Evolutionary conservation across 768 basidiomycete species (phyloP).

Genomic region (Asterophora lycoperdoides): DNA sequence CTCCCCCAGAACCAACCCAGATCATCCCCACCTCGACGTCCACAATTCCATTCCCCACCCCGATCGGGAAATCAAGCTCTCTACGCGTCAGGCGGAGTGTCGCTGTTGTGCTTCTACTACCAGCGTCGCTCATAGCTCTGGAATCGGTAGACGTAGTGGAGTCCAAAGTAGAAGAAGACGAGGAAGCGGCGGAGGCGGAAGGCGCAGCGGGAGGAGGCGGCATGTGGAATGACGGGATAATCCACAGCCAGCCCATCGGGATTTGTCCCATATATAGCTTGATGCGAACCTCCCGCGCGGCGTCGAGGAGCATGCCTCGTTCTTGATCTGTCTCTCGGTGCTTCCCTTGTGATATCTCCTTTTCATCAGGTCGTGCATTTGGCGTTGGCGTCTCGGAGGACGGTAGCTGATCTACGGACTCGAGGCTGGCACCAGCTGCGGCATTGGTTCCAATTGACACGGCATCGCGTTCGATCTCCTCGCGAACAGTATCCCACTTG

Average conservation of each 20-base stretch:
- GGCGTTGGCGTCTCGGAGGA: too few species aligned
- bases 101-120: background rate
- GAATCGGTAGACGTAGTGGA: too few species aligned
- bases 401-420: constrained; percentile 12
- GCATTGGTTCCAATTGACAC: constrained; percentile 20
- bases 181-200: too few species aligned
- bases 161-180: too few species aligned
- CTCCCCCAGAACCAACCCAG: constrained; percentile 28
- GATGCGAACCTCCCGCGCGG: constrained; percentile 60
- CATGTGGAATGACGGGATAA: constrained; percentile 82
- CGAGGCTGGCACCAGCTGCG: constrained; percentile 42
- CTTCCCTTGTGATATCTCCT: constrained; percentile 28
- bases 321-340: constrained; percentile 15
- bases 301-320: constrained; percentile 57
- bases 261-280: constrained; percentile 77
- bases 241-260: constrained; percentile 83
- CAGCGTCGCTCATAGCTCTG: too few species aligned
- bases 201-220: constrained; percentile 31
- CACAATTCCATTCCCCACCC: constrained; percentile 61
- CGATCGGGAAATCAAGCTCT: constrained; percentile 76
- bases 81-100: constrained; percentile 45
- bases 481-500: constrained; percentile 38
- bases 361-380: too few species aligned
- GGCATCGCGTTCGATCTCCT: constrained; percentile 27
- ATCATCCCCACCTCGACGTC: constrained; percentile 64